A percentile compares a stretch with the other conserved stretches of the same genome.
Evolutionary conservation across 2,329 filamentous ascomycete genomes (phyloP).

Genomic region (Ophiostoma populinum): DNA sequence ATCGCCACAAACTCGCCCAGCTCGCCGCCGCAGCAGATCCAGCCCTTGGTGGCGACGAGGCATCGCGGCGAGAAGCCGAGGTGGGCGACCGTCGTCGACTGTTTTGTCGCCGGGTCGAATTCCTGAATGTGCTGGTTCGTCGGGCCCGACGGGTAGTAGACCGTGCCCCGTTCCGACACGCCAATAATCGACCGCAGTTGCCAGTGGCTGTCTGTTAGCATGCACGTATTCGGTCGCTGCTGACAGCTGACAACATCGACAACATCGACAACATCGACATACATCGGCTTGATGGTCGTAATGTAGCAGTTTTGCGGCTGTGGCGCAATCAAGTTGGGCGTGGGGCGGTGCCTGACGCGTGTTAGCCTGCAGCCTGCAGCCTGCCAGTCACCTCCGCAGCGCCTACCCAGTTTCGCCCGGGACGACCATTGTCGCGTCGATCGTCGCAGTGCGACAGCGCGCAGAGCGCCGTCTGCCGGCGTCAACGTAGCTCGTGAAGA

Average conservation of each 20-base stretch:
- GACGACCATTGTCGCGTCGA: too few relatives aligned
- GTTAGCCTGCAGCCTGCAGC: too few relatives aligned
- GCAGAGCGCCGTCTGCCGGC: too few relatives aligned
- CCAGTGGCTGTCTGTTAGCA: slow-evolving; percentile 47
- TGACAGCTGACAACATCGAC: not conserved
- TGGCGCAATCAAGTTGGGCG: slow-evolving; percentile 42
- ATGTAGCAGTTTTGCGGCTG: slow-evolving; percentile 49
- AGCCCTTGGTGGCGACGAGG: slow-evolving; percentile 70
- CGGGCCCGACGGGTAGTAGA: slow-evolving; percentile 70
- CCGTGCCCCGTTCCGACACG: slow-evolving; percentile 53
- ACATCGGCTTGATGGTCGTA: slow-evolving; percentile 48
- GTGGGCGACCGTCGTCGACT: slow-evolving; percentile 55
- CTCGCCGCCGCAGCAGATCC: slow-evolving; percentile 81
- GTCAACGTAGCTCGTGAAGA: too few relatives aligned
- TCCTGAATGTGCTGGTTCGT: slow-evolving; percentile 48
- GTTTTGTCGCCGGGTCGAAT: slow-evolving; percentile 50
- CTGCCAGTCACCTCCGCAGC: too few relatives aligned
- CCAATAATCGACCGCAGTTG: slow-evolving; percentile 83
- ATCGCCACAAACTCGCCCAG: slow-evolving; percentile 76
- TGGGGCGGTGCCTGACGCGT: too few relatives aligned
- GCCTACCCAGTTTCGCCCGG: too few relatives aligned
- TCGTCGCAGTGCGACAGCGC: too few relatives aligned
- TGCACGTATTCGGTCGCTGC: too few relatives aligned
- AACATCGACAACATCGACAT: slow-evolving; percentile 15
- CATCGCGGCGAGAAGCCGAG: slow-evolving; percentile 66